These are phyloP conservation scores for Capsella rubella DNA, from an alignment of 441 rosid genomes.

Conservation along the genomic window DNA sequence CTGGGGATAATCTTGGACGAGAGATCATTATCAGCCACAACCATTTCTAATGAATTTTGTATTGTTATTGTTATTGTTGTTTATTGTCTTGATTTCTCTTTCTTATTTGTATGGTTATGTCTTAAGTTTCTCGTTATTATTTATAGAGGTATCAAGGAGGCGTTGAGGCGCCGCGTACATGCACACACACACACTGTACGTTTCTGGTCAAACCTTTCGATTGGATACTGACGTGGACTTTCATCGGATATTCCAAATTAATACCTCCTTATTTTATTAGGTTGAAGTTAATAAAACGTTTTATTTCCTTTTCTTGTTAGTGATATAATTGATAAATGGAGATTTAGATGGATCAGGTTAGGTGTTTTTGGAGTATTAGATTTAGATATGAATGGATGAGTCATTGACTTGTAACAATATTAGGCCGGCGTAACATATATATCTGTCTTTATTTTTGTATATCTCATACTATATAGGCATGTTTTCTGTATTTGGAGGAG, in stretches of 20 bases:
- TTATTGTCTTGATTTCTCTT: background rate
- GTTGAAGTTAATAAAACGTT: background rate
- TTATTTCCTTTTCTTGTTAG: background rate
- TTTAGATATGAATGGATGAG: conserved; percentile 45
- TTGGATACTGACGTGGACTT: conserved; percentile 33
- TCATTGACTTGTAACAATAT: conserved; percentile 32
- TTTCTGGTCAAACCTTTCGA: conserved; percentile 33
- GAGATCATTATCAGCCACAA: conserved; percentile 38
- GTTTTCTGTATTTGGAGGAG: conserved; percentile 7
- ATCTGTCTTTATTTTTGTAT: background rate
- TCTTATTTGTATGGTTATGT: background rate
- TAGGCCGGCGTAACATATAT: conserved; percentile 16
- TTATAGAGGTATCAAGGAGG: conserved; percentile 19
- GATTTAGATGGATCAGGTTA: conserved; percentile 14
- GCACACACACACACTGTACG: conserved; percentile 19
- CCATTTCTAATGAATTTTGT: conserved; percentile 23
- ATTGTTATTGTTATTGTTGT: background rate
- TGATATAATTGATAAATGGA: background rate
- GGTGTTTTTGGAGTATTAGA: conserved; percentile 17
- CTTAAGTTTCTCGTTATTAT: background rate
- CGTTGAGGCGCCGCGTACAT: conserved; percentile 37
- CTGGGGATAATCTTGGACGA: conserved; percentile 65
- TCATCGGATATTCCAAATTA: conserved; percentile 33
- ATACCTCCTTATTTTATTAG: background rate
- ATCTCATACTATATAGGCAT: conserved; percentile 12